These are phyloP conservation scores for Truncatella angustata DNA, from an alignment of 2,329 filamentous ascomycete genomes.

Conservation along the genomic window DNA sequence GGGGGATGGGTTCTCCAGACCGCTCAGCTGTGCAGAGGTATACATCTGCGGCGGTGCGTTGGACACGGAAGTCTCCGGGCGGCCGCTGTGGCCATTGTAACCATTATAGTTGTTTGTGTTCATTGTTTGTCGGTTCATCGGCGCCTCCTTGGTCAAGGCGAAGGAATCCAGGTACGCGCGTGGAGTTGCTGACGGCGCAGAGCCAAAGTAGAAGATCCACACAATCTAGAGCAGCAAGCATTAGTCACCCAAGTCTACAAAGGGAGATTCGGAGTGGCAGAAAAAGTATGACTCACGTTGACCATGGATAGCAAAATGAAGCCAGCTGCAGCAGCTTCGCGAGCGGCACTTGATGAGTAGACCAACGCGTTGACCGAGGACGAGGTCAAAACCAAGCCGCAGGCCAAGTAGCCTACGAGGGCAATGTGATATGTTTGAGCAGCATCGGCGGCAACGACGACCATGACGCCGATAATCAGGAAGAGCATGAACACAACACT, in stretches of 20 bases:
- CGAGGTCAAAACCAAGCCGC: slow-evolving; percentile 80
- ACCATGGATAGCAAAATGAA: slow-evolving; percentile 95
- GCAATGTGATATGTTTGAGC: slow-evolving; percentile 89
- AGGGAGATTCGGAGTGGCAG: not conserved
- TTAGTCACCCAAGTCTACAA: not conserved
- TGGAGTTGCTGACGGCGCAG: slow-evolving; percentile 79
- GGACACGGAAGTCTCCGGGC: slow-evolving; percentile 81
- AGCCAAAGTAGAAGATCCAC: slow-evolving; percentile 99
- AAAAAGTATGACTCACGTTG: slow-evolving; percentile 58
- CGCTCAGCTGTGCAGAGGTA: slow-evolving; percentile 89
- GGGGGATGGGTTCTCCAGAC: slow-evolving; percentile 93
- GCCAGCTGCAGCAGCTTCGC: slow-evolving; percentile 85
- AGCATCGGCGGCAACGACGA: slow-evolving; percentile 81
- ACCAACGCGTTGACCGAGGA: slow-evolving; percentile 85
- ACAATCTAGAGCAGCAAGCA: slow-evolving; percentile 62
- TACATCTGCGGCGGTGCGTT: slow-evolving; percentile 90
- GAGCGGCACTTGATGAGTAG: slow-evolving; percentile 69
- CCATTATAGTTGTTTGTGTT: no score
- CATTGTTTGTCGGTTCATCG: slow-evolving; percentile 68
- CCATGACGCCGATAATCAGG: slow-evolving; percentile 73
- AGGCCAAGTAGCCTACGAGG: slow-evolving; percentile 81
- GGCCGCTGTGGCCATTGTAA: slow-evolving; percentile 70
- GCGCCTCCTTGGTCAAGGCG: slow-evolving; percentile 83
- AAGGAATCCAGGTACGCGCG: slow-evolving; percentile 95
- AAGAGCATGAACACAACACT: slow-evolving; percentile 81